These are phyloP conservation scores for Gastrolobium bilobum DNA, from an alignment of 306 rosid genomes.

Conservation along the genomic window DNA sequence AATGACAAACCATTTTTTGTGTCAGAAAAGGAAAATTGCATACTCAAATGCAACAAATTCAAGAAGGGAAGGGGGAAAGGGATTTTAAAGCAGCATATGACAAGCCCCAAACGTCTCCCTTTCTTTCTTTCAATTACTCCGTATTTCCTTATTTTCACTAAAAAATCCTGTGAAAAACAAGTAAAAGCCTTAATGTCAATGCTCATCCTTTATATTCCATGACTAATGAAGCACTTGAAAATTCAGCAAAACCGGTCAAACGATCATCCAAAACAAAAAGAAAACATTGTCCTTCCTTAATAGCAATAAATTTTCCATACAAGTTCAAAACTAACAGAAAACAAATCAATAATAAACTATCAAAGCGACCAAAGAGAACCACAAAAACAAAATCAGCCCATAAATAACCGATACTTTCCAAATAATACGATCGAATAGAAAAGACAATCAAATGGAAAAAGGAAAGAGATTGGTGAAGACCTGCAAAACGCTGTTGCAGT, in stretches of 20 bases:
- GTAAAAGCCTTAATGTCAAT: slow-evolving; percentile 10
- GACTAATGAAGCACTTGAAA: neutral
- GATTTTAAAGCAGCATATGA: neutral
- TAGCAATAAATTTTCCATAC: neutral
- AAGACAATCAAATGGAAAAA: neutral
- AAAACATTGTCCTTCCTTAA: neutral
- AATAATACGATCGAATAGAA: slow-evolving; percentile 3
- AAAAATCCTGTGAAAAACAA: neutral
- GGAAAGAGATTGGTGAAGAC: slow-evolving; percentile 38
- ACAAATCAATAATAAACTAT: neutral
- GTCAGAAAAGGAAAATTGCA: slow-evolving; percentile 3
- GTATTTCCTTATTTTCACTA: neutral
- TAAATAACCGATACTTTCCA: neutral
- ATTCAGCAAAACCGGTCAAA: slow-evolving; percentile 20
- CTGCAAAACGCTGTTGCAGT: slow-evolving; percentile 99
- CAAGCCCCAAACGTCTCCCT: neutral
- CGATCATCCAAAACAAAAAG: neutral
- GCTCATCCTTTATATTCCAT: neutral
- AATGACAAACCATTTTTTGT: neutral
- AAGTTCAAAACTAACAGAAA: neutral
- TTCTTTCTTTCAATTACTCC: neutral
- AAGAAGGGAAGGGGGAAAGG: neutral
- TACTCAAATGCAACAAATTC: slow-evolving; percentile 23
- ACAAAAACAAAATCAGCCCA: neutral
- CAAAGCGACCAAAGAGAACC: neutral